Conservation (phyloP, 345 rosid genomes). For the Arabidopsis thaliana region TAIR10.1 NC_003076.8:1959001-1959500, state of each 20-base stretch:
- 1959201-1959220: slow-evolving; percentile 57
- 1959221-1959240: background rate
- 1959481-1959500: too few relatives aligned
- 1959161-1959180: slow-evolving; percentile 1
- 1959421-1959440: too few relatives aligned
- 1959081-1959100: slow-evolving; percentile 24
- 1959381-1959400: too few relatives aligned
- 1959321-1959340: too few relatives aligned
- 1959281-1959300: too few relatives aligned
- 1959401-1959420: too few relatives aligned
- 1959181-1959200: slow-evolving; percentile 33
- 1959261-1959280: too few relatives aligned
- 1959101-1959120: background rate
- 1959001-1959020: slow-evolving; percentile 58
- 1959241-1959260: background rate
- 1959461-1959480: too few relatives aligned
- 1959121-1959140: slow-evolving; percentile 14
- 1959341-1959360: too few relatives aligned
- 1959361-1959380: too few relatives aligned
- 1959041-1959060: slow-evolving; percentile 17
- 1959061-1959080: slow-evolving; percentile 22
- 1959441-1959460: too few relatives aligned
- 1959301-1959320: too few relatives aligned
- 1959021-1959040: slow-evolving; percentile 54
- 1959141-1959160: background rate